Percentiles rank a stretch among this genome's conserved stretches.
These are phyloP conservation scores for Globisporangium alternatum DNA, from an alignment of 352 stramenopile genomes.

Conservation along the genomic window DNA sequence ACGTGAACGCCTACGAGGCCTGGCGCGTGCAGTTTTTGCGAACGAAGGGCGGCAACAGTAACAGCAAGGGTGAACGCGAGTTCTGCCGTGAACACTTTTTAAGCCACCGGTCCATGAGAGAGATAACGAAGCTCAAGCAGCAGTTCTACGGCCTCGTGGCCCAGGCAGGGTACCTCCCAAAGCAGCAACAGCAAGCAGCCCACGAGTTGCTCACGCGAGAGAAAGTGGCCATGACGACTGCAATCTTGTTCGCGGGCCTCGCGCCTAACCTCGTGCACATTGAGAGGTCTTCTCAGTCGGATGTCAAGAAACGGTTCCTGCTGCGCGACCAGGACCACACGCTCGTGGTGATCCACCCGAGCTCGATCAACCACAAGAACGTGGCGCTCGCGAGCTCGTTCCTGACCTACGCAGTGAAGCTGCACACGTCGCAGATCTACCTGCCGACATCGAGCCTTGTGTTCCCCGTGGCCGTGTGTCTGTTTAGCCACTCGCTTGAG, in stretches of 20 bases:
- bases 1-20: slow-evolving; percentile 72
- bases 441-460: slow-evolving; percentile 68
- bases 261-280: slow-evolving; percentile 91
- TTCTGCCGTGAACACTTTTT: slow-evolving; percentile 77
- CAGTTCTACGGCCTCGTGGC: slow-evolving; percentile 68
- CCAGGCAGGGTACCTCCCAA: slow-evolving; percentile 59
- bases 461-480: slow-evolving; percentile 47
- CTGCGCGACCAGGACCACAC: slow-evolving; percentile 43
- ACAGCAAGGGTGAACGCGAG: slow-evolving; percentile 40
- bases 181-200: not conserved
- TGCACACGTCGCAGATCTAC: slow-evolving; percentile 84
- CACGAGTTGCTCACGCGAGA: slow-evolving; percentile 40
- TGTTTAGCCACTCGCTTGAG: slow-evolving; percentile 74
- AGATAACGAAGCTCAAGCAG: slow-evolving; percentile 74
- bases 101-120: slow-evolving; percentile 46
- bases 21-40: slow-evolving; percentile 37
- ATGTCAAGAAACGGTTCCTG: slow-evolving; percentile 34
- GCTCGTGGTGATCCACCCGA: slow-evolving; percentile 61
- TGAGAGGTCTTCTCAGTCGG: slow-evolving; percentile 29
- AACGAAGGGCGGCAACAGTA: slow-evolving; percentile 3
- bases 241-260: slow-evolving; percentile 78
- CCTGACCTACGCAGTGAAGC: slow-evolving; percentile 75
- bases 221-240: slow-evolving; percentile 53
- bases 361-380: slow-evolving; percentile 74
- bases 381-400: slow-evolving; percentile 52